phyloP scores from a whole-genome alignment of 305 asterid species.

The Nicotiana rustica region DNA sequence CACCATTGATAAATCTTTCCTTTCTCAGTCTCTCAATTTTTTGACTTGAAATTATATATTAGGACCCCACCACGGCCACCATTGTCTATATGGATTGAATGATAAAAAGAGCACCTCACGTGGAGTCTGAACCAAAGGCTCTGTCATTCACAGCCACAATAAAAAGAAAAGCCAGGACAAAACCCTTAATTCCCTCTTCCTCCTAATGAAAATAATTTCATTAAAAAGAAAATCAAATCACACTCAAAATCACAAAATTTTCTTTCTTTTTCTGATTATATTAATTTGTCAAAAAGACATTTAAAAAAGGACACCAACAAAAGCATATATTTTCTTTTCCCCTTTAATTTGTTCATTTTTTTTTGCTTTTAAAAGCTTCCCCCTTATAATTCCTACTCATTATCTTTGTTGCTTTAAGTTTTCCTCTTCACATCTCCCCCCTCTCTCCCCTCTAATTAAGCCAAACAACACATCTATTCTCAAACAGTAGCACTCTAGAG shows the following conservation, averaged over 20 bases:
- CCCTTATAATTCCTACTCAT: slow-evolving; percentile 89
- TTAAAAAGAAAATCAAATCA: slow-evolving; percentile 35
- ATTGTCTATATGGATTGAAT: slow-evolving; percentile 91
- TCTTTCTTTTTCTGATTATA: slow-evolving; percentile 33
- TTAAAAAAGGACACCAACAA: slow-evolving; percentile 51
- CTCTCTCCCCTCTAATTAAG: slow-evolving; percentile 14
- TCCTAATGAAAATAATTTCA: slow-evolving; percentile 17
- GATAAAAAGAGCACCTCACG: slow-evolving; percentile 96
- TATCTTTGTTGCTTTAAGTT: slow-evolving; percentile 92
- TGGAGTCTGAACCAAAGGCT: slow-evolving; percentile 84
- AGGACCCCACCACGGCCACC: slow-evolving; percentile 75
- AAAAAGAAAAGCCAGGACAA: slow-evolving; percentile 42
- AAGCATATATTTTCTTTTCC: slow-evolving; percentile 57
- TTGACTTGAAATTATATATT: slow-evolving; percentile 56
- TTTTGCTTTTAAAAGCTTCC: slow-evolving; percentile 73
- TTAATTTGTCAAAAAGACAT: slow-evolving; percentile 50
- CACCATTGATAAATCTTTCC: slow-evolving; percentile 52
- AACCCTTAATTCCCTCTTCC: background rate
- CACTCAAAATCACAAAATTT: slow-evolving; percentile 21
- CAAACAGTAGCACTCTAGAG: slow-evolving; percentile 36
- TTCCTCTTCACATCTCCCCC: slow-evolving; percentile 47
- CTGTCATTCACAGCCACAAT: slow-evolving; percentile 70
- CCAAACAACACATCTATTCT: slow-evolving; percentile 50
- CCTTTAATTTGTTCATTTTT: slow-evolving; percentile 35
- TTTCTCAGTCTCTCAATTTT: slow-evolving; percentile 55